phyloP scores from a whole-genome alignment of 805 yeast genomes.

The Candida rishiriensis region DNA sequence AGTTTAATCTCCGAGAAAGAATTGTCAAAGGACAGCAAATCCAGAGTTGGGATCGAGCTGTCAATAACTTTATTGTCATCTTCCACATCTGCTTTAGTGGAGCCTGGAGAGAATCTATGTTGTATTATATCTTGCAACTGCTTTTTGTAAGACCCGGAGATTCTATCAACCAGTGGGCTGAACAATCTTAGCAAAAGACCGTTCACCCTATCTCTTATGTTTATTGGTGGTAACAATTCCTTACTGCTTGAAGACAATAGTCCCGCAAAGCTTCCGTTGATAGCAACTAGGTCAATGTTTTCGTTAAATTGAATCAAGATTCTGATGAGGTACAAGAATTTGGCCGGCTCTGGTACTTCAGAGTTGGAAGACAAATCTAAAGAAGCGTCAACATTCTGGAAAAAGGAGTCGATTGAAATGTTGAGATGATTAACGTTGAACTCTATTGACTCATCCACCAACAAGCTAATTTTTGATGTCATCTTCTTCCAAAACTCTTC shows the following conservation, averaged over 20 bases:
- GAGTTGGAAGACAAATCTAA: conserved; percentile 1
- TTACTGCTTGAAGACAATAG: conserved; percentile 1
- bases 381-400: conserved; percentile 7
- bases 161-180: conserved; percentile 7
- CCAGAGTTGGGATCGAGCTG: too few species aligned
- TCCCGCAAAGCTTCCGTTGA: conserved; percentile 9
- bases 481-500: conserved; percentile 26
- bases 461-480: conserved; percentile 7
- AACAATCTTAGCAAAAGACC: conserved; percentile 12
- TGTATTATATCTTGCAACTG: conserved; percentile 8
- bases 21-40: not conserved
- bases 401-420: conserved; percentile 13
- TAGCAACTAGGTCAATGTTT: conserved; percentile 16
- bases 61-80: not conserved
- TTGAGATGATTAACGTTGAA: conserved; percentile 12
- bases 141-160: conserved; percentile 5
- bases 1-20: conserved; percentile 17
- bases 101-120: conserved; percentile 7
- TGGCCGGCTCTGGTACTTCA: conserved; percentile 7
- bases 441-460: conserved; percentile 15
- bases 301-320: conserved; percentile 21
- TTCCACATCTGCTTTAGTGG: not conserved
- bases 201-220: conserved; percentile 10
- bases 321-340: conserved; percentile 23
- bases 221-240: conserved; percentile 6